Base-by-base conservation (phyloP, 2,329 filamentous ascomycete species). In the Leptodontidium sp. region DNA sequence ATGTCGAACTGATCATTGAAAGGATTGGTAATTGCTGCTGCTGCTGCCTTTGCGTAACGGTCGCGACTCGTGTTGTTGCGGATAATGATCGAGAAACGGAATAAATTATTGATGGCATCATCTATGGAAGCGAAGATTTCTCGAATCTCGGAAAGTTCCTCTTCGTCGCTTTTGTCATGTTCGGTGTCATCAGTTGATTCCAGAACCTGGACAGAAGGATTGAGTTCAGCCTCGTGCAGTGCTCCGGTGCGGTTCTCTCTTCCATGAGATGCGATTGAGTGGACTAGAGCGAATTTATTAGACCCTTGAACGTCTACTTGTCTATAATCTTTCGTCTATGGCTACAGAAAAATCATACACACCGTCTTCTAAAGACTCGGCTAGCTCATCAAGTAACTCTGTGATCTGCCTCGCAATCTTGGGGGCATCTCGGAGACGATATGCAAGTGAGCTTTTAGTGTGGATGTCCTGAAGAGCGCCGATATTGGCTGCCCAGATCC, bases 401-500 rank as follows among this genome's bases (percentile, higher is more conserved):
- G 59, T 49, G 40, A 67, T 63, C 58, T 67, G 66, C 4, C 14
- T 29, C 14, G 59, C 17, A 24, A 72, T 61, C 43, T 65, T 67
- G n/a, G 62, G 45, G 8, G 63, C 68, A 26, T 73, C 68, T 58
- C 67, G 43, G 21, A 73, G 24, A 45, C 72, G 61, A 61, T 55
- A 72, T 29, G 70, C 70, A 15, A 73, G 57, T 26, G 70, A 72
- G 38, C 53, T 72, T 43, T 50, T 55, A 14, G 55, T n/a, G 12
- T 64, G 45, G 29, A 49, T 8, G 7, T 47, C 2, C 38, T 72
- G 71, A 61, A 70, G 52, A 40, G 69, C 72, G 24, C 65, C 72
- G 61, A 74, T 70, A 45, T 69, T 72, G 15, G 57, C 68, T 57
- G 66, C 69, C 72, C 72, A 74, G 24, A 70, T 67, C 65, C 63